phyloP scores from a whole-genome alignment of 1,284 basidiomycete genomes.

The Malassezia furfur region DNA sequence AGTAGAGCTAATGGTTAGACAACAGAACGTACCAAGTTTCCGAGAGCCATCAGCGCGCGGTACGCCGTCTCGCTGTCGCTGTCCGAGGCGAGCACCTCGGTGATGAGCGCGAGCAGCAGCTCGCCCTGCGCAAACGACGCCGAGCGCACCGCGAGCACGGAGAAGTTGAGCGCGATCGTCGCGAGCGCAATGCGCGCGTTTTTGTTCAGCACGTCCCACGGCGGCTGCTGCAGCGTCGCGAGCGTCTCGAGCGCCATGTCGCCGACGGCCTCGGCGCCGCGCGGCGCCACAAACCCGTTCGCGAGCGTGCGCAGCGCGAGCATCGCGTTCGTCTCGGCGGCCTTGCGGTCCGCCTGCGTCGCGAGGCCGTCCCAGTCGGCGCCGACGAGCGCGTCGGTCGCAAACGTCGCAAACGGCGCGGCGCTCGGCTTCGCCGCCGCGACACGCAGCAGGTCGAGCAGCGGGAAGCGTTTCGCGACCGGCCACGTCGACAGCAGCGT shows the following conservation, averaged over 20 bases:
- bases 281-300: slow-evolving; percentile 58
- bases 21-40: slow-evolving; percentile 62
- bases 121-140: slow-evolving; percentile 12
- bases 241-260: slow-evolving; percentile 30
- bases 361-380: slow-evolving; percentile 60
- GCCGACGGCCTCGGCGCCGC: slow-evolving; percentile 39
- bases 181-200: slow-evolving; percentile 63
- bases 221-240: slow-evolving; percentile 21
- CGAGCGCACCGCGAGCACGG: slow-evolving; percentile 2
- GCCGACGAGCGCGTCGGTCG: slow-evolving; percentile 59
- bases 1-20: slow-evolving; percentile 4
- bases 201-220: slow-evolving; percentile 55
- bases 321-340: slow-evolving; percentile 72
- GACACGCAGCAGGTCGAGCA: slow-evolving; percentile 75
- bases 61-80: slow-evolving; percentile 74
- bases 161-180: slow-evolving; percentile 64
- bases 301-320: slow-evolving; percentile 72
- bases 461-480: slow-evolving; percentile 68
- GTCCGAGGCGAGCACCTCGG: slow-evolving; percentile 21
- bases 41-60: slow-evolving; percentile 71
- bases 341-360: slow-evolving; percentile 54
- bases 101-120: slow-evolving; percentile 25
- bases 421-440: slow-evolving; percentile 58
- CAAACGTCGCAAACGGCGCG: slow-evolving; percentile 54
- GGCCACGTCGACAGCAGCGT: slow-evolving; percentile 70